These are phyloP conservation scores for Fragilariopsis cylindrus DNA, from an alignment of 108 stramenopile genomes.

Conservation along the genomic window DNA sequence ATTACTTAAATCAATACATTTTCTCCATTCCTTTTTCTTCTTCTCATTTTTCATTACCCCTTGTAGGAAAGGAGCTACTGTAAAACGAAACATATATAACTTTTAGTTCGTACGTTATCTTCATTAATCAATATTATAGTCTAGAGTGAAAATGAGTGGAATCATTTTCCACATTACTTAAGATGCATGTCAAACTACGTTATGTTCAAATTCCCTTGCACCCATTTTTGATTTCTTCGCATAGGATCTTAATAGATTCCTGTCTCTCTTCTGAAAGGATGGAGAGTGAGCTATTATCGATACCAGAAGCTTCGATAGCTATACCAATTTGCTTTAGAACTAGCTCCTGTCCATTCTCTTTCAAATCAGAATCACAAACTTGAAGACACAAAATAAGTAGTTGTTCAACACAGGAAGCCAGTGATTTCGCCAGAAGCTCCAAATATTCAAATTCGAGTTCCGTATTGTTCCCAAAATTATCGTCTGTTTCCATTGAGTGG, in stretches of 20 bases:
- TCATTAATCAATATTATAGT: no score
- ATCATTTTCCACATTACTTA: no score
- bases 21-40: background rate
- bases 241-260: background rate
- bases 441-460: conserved; percentile 35
- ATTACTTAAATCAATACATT: background rate
- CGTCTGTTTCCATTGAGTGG: conserved; percentile 11
- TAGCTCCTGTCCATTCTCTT: background rate
- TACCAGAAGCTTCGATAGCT: conserved; percentile 9
- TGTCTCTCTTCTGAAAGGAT: conserved; percentile 6
- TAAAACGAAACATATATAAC: no score
- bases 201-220: conserved; percentile 1
- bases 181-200: background rate
- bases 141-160: no score
- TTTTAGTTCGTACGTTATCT: no score
- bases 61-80: no score
- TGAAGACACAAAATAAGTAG: conserved; percentile 18
- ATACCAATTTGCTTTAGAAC: conserved; percentile 2
- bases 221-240: conserved; percentile 13
- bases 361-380: conserved; percentile 18
- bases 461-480: conserved; percentile 1
- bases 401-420: conserved; percentile 30
- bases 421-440: conserved; percentile 9
- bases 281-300: background rate
- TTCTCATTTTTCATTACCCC: background rate